Evolutionary conservation across 2,329 filamentous ascomycete genomes (phyloP).

Genomic region (Aspergillus proliferans): DNA sequence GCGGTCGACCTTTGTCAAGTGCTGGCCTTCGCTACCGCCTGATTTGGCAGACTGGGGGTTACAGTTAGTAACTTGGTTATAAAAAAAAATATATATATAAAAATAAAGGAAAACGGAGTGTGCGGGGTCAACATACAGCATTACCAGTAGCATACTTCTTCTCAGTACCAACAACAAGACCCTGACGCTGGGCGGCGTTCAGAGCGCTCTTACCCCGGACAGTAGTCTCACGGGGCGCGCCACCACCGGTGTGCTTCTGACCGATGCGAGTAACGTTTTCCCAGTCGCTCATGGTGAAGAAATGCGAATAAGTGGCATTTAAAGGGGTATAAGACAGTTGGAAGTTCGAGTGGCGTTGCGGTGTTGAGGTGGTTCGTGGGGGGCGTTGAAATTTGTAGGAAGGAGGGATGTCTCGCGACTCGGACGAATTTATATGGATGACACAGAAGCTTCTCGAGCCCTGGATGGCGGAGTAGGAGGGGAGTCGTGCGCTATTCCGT

Average conservation of each 20-base stretch:
- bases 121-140: slow-evolving; percentile 57
- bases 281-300: slow-evolving; percentile 67
- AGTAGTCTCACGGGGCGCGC: slow-evolving; percentile 70
- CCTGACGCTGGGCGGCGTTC: slow-evolving; percentile 81
- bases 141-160: slow-evolving; percentile 85
- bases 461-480: slow-evolving; percentile 19
- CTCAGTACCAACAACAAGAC: slow-evolving; percentile 72
- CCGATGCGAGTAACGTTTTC: slow-evolving; percentile 88
- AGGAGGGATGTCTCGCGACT: slow-evolving; percentile 16
- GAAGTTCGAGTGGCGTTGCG: background rate
- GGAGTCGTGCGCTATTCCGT: slow-evolving; percentile 18
- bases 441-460: slow-evolving; percentile 37
- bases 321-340: background rate
- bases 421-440: slow-evolving; percentile 30
- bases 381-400: slow-evolving; percentile 17
- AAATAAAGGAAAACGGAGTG: background rate
- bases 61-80: slow-evolving; percentile 7
- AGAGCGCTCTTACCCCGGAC: slow-evolving; percentile 76
- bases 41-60: slow-evolving; percentile 36
- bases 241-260: slow-evolving; percentile 67
- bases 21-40: slow-evolving; percentile 71
- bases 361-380: slow-evolving; percentile 3
- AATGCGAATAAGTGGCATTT: background rate
- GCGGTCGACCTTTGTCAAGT: slow-evolving; percentile 95
- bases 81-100: too few relatives aligned